phyloP scores from a whole-genome alignment of 2,329 filamentous ascomycete species.

The Scopulariopsis brevicaulis region DNA sequence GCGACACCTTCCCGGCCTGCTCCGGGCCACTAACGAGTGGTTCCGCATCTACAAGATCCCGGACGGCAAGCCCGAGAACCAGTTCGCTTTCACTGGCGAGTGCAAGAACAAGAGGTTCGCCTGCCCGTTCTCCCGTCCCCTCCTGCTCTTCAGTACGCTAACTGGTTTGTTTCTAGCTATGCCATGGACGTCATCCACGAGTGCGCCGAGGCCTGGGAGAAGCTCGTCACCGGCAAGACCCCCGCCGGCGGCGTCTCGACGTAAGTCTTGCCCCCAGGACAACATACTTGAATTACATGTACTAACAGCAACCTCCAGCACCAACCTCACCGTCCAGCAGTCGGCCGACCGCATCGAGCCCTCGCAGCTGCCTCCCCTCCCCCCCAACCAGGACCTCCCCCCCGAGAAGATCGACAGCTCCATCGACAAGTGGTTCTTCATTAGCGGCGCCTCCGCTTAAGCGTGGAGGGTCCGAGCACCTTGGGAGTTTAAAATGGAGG shows the following conservation, averaged over 20 bases:
- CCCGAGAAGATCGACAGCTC: constrained; percentile 87
- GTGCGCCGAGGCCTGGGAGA: constrained; percentile 95
- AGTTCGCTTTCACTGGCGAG: constrained; percentile 99
- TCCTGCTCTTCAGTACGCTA: neutral
- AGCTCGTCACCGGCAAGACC: constrained; percentile 84
- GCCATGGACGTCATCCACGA: constrained; percentile 92
- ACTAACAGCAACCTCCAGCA: constrained; percentile 37
- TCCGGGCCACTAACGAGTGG: constrained; percentile 99
- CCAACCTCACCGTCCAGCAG: constrained; percentile 67
- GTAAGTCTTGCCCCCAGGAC: constrained; percentile 41
- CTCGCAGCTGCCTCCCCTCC: constrained; percentile 64
- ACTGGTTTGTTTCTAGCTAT: constrained; percentile 44
- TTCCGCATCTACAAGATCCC: constrained; percentile 99
- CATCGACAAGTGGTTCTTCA: constrained; percentile 99
- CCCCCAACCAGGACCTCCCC: constrained; percentile 64
- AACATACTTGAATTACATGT: neutral
- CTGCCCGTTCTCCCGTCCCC: neutral
- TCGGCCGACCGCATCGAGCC: constrained; percentile 62
- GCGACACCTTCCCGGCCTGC: constrained; percentile 90
- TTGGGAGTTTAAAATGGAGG: neutral
- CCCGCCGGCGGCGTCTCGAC: constrained; percentile 65
- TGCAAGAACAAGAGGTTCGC: constrained; percentile 98
- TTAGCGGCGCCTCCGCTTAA: constrained; percentile 87
- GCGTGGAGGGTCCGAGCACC: neutral
- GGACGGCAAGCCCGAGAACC: constrained; percentile 99